These are phyloP conservation scores for Elsinoe fawcettii DNA, from an alignment of 2,329 filamentous ascomycete species.

Conservation along the genomic window DNA sequence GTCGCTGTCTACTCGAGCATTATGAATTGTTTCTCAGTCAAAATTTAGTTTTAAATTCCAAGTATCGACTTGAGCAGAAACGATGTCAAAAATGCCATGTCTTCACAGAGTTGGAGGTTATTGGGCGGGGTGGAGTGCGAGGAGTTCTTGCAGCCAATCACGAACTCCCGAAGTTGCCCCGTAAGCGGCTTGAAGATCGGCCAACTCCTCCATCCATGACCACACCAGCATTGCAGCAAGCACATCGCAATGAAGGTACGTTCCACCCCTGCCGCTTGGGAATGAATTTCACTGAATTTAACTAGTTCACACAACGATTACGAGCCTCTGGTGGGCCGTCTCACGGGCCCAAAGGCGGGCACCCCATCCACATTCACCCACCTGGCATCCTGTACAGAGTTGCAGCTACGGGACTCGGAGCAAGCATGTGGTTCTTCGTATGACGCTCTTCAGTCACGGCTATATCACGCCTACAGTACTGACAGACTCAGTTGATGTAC, in stretches of 20 bases:
- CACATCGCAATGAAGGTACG: slow-evolving; percentile 6
- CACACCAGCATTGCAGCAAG: background rate
- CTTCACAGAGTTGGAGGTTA: background rate
- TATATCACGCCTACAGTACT: background rate
- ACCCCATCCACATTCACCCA: slow-evolving; percentile 53
- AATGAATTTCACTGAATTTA: background rate
- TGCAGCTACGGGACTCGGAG: slow-evolving; percentile 76
- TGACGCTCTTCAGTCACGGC: slow-evolving; percentile 31
- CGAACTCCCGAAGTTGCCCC: background rate
- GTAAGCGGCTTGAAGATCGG: background rate
- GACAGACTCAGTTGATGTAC: slow-evolving; percentile 68
- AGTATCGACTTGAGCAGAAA: background rate
- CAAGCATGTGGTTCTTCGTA: slow-evolving; percentile 99
- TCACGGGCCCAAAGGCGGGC: slow-evolving; percentile 35
- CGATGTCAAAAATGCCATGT: background rate
- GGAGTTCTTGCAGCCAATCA: background rate
- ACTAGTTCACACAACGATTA: slow-evolving; percentile 18
- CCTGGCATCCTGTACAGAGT: slow-evolving; percentile 70
- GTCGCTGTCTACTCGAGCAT: background rate
- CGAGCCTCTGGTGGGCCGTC: slow-evolving; percentile 8
- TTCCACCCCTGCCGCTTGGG: too few relatives aligned
- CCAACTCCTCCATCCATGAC: background rate
- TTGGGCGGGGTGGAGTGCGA: background rate
- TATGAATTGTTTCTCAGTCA: background rate
- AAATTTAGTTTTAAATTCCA: background rate